phyloP scores from a whole-genome alignment of 106 monocot species.

The Platanthera zijinensis region DNA sequence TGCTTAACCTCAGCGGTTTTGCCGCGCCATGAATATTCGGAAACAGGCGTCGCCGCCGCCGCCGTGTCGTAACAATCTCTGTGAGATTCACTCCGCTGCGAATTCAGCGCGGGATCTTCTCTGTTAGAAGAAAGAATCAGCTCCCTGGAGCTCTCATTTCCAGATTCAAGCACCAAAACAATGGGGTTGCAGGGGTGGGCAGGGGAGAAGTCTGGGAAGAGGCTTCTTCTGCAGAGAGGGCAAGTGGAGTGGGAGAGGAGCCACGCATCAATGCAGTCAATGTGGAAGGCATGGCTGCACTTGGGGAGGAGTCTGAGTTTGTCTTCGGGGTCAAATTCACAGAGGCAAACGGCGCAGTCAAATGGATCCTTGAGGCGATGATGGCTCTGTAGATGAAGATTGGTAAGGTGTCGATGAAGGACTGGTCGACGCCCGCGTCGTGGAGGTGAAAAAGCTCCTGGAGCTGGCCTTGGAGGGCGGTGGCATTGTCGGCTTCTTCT shows the following conservation, averaged over 20 bases:
- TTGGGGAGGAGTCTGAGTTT: constrained; percentile 75
- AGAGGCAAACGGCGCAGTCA: constrained; percentile 93
- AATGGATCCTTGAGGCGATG: constrained; percentile 74
- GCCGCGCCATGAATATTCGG: background rate
- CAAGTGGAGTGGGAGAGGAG: constrained; percentile 84
- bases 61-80: background rate
- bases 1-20: constrained; percentile 11
- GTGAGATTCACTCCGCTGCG: constrained; percentile 2
- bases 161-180: constrained; percentile 44
- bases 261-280: constrained; percentile 89
- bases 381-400: constrained; percentile 90
- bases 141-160: constrained; percentile 44
- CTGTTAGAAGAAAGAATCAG: background rate
- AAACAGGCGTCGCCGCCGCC: background rate
- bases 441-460: constrained; percentile 98
- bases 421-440: constrained; percentile 87
- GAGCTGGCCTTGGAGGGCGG: constrained; percentile 82
- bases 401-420: constrained; percentile 83
- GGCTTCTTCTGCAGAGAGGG: constrained; percentile 59
- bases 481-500: constrained; percentile 30
- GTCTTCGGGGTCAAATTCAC: constrained; percentile 85
- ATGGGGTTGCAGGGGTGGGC: constrained; percentile 20
- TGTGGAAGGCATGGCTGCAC: constrained; percentile 89
- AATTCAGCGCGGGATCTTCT: background rate
- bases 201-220: constrained; percentile 42